Evolutionary conservation across 139 green algal species (phyloP).

Genomic region (Mesotaenium endlicherianum): DNA sequence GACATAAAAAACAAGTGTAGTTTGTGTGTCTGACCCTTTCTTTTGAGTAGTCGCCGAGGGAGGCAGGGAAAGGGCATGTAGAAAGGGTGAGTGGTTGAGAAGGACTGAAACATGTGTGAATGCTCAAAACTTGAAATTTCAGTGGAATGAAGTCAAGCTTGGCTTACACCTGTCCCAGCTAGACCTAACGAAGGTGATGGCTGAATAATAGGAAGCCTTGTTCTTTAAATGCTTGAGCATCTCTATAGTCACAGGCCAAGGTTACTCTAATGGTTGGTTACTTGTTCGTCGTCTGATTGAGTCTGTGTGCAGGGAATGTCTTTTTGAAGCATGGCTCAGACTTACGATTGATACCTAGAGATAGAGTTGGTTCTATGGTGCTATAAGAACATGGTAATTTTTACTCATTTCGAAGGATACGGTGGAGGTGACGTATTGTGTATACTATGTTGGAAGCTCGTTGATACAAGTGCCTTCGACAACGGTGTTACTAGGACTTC

Average conservation of each 20-base stretch:
- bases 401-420: too few species aligned
- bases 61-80: not conserved
- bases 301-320: slow-evolving; percentile 73
- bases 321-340: slow-evolving; percentile 96
- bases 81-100: not conserved
- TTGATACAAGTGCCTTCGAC: too few species aligned
- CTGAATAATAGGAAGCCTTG: too few species aligned
- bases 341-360: slow-evolving; percentile 87
- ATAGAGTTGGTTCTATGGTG: slow-evolving; percentile 89
- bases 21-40: not conserved
- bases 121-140: not conserved
- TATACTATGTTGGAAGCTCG: too few species aligned
- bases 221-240: too few species aligned
- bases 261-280: not conserved
- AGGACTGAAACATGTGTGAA: not conserved
- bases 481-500: too few species aligned
- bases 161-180: too few species aligned
- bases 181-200: too few species aligned
- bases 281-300: not conserved
- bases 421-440: too few species aligned
- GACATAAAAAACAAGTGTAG: not conserved
- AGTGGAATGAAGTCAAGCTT: not conserved
- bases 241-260: too few species aligned
- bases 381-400: too few species aligned
- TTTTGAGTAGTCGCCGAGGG: not conserved